A percentile compares a stretch with the other conserved stretches of the same genome.
Conservation (phyloP, 2,329 filamentous ascomycete genomes). For the Akanthomyces muscarius region DNA sequence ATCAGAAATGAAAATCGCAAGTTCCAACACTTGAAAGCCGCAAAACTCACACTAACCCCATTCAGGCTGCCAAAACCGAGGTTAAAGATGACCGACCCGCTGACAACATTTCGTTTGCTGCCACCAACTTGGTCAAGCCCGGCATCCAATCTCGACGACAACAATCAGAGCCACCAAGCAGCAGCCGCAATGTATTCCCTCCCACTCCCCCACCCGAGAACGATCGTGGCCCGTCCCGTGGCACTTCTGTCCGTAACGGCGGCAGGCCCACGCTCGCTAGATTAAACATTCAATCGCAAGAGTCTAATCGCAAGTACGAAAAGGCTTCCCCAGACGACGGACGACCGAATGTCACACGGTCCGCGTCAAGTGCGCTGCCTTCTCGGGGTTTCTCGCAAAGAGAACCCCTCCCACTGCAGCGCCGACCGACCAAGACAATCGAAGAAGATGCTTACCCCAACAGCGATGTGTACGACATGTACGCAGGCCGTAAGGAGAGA, state of each 20-base stretch:
- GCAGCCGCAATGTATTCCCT: slow-evolving; percentile 79
- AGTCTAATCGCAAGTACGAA: slow-evolving; percentile 51
- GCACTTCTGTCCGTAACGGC: slow-evolving; percentile 58
- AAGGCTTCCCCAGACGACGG: slow-evolving; percentile 46
- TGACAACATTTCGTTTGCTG: slow-evolving; percentile 86
- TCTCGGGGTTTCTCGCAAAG: slow-evolving; percentile 42
- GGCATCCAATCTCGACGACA: slow-evolving; percentile 76
- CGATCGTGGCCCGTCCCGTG: slow-evolving; percentile 60
- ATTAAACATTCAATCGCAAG: slow-evolving; percentile 57
- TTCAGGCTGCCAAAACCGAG: slow-evolving; percentile 47
- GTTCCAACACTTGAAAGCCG: slow-evolving; percentile 23
- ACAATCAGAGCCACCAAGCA: slow-evolving; percentile 76
- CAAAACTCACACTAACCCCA: not conserved
- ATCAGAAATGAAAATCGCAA: slow-evolving; percentile 70
- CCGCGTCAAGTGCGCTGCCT: slow-evolving; percentile 43
- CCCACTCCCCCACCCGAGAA: slow-evolving; percentile 97
- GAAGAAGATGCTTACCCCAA: slow-evolving; percentile 58
- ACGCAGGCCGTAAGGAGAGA: slow-evolving; percentile 39
- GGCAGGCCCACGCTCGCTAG: slow-evolving; percentile 58
- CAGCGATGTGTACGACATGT: slow-evolving; percentile 68
- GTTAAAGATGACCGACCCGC: slow-evolving; percentile 74
- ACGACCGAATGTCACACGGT: slow-evolving; percentile 37
- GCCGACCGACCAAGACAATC: slow-evolving; percentile 29
- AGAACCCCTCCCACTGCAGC: slow-evolving; percentile 29
- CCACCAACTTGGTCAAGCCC: slow-evolving; percentile 87